Percentiles rank a stretch among this genome's conserved stretches.
Conservation (phyloP, 176 grass and related monocot genomes). For the Oryza punctata region DNA sequence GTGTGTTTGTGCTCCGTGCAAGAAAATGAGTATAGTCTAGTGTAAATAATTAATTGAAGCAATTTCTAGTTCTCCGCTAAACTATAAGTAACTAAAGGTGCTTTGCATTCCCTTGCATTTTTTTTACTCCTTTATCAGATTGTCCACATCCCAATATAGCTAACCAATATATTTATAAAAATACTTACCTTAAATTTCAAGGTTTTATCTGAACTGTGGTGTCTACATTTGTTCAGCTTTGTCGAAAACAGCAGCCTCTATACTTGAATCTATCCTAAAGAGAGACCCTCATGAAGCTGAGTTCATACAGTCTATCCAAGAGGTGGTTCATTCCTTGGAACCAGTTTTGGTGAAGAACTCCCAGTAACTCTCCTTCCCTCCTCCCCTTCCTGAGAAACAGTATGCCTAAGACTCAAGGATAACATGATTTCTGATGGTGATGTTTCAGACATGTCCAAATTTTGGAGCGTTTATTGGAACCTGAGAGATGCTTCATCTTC, state of each 20-base stretch:
- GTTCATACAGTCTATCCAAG: constrained; percentile 94
- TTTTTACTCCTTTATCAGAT: not conserved
- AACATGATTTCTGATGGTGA: constrained; percentile 34
- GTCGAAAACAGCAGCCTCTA: constrained; percentile 86
- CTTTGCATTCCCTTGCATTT: not conserved
- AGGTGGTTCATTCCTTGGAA: constrained; percentile 94
- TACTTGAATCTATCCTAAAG: constrained; percentile 88
- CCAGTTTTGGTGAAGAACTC: constrained; percentile 86
- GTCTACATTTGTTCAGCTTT: constrained; percentile 74
- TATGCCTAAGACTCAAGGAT: constrained; percentile 29
- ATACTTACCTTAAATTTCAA: constrained; percentile 27
- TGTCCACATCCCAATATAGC: not conserved
- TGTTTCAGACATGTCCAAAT: constrained; percentile 87
- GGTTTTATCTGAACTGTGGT: constrained; percentile 34
- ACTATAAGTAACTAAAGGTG: not conserved
- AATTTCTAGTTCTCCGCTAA: constrained; percentile 10
- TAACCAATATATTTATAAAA: not conserved
- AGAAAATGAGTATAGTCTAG: constrained; percentile 14
- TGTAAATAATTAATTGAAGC: constrained; percentile 17
- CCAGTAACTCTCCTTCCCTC: constrained; percentile 56
- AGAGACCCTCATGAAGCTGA: constrained; percentile 94
- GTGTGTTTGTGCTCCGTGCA: not conserved
- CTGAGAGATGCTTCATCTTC: constrained; percentile 88
- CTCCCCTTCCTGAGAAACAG: not conserved
- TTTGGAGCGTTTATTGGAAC: constrained; percentile 94